Conservation (phyloP, 441 rosid genomes). For the Brassica balearica region DNA sequence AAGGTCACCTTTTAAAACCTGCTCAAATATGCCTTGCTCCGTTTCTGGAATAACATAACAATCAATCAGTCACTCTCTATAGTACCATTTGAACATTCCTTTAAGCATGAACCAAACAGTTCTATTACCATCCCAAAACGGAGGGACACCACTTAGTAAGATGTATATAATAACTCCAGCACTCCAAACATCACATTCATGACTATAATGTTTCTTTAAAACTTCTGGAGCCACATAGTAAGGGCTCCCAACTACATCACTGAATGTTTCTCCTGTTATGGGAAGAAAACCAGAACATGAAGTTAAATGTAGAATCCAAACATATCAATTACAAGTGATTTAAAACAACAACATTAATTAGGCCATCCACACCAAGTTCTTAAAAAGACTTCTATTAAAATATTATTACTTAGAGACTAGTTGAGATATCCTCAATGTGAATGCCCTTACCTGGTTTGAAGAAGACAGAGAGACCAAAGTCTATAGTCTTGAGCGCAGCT, state of each 20-base stretch:
- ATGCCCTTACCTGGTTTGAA: conserved; percentile 70
- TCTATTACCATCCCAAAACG: conserved; percentile 97
- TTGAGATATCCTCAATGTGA: background rate
- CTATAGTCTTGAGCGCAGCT: conserved; percentile 78
- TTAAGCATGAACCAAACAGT: conserved; percentile 16
- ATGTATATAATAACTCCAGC: conserved; percentile 96
- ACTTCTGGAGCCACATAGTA: conserved; percentile 99
- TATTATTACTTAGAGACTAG: background rate
- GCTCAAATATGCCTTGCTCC: conserved; percentile 96
- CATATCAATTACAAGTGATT: background rate
- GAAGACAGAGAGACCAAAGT: conserved; percentile 94
- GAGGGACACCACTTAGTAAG: conserved; percentile 91
- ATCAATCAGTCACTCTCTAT: conserved; percentile 20
- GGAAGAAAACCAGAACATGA: background rate
- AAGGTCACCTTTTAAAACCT: conserved; percentile 90
- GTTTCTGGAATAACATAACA: conserved; percentile 61
- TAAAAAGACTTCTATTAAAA: background rate
- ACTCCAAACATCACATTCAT: conserved; percentile 96
- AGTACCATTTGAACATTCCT: background rate
- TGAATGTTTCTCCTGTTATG: conserved; percentile 76
- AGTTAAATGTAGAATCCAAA: background rate
- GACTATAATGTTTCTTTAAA: conserved; percentile 81
- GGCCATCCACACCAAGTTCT: background rate
- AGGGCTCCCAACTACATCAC: conserved; percentile 95
- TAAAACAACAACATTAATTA: background rate